Evolutionary conservation across 108 stramenopile species (phyloP).

Genomic region (Stephanodiscus triporus): DNA sequence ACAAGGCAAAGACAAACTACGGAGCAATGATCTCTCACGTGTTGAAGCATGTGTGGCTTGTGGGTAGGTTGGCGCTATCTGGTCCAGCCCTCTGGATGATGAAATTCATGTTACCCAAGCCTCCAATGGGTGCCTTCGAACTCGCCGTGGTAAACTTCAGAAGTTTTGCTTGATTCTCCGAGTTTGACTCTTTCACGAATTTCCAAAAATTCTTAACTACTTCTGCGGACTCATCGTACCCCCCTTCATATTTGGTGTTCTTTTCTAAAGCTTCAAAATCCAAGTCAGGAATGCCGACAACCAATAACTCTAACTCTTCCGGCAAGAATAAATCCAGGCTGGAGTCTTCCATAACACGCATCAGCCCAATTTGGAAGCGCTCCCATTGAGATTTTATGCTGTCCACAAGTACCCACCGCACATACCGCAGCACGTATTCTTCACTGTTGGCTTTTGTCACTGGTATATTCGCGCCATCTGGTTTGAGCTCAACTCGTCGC

Average conservation of each 20-base stretch:
- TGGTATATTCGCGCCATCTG: slow-evolving; percentile 73
- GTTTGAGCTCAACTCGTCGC: slow-evolving; percentile 78
- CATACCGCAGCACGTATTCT: slow-evolving; percentile 88
- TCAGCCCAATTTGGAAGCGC: slow-evolving; percentile 77
- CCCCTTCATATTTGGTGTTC: slow-evolving; percentile 83
- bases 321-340: slow-evolving; percentile 78
- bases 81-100: slow-evolving; percentile 92
- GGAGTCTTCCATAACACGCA: slow-evolving; percentile 70
- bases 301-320: slow-evolving; percentile 88
- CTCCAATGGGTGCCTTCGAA: slow-evolving; percentile 89
- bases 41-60: slow-evolving; percentile 95
- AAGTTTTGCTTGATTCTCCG: slow-evolving; percentile 69
- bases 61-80: slow-evolving; percentile 86
- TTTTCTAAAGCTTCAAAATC: slow-evolving; percentile 83
- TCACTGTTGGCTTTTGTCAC: slow-evolving; percentile 85
- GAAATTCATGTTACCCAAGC: slow-evolving; percentile 83
- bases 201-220: slow-evolving; percentile 80
- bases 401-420: slow-evolving; percentile 84
- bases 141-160: slow-evolving; percentile 92
- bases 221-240: slow-evolving; percentile 61
- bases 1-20: not conserved
- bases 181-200: slow-evolving; percentile 56
- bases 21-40: slow-evolving; percentile 51
- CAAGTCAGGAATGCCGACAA: slow-evolving; percentile 83
- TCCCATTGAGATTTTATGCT: slow-evolving; percentile 76